These are phyloP conservation scores for Geotrichum ghanense DNA, from an alignment of 805 yeast species.

Conservation along the genomic window DNA sequence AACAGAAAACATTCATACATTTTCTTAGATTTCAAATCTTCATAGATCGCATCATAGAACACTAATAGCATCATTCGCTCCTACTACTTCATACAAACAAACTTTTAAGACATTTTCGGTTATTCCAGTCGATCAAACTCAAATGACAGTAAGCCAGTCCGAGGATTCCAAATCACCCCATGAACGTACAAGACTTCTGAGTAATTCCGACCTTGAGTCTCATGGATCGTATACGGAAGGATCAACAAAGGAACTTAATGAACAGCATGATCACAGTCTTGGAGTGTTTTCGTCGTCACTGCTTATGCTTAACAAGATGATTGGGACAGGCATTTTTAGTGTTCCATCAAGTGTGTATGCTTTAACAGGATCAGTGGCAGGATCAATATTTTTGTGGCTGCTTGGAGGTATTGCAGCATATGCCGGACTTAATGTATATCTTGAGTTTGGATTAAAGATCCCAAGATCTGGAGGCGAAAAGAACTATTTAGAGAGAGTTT, in stretches of 20 bases:
- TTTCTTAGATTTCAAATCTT: not conserved
- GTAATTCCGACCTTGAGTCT: not conserved
- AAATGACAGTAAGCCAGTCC: not conserved
- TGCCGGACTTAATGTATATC: constrained; percentile 42
- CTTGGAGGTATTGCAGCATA: constrained; percentile 52
- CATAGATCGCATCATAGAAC: too few relatives aligned
- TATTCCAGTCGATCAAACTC: not conserved
- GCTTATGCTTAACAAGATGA: constrained; percentile 53
- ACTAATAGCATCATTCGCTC: not conserved
- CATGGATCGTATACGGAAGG: not conserved
- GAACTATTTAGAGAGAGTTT: constrained; percentile 51
- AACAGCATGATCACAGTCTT: constrained; percentile 7
- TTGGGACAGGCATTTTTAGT: constrained; percentile 65
- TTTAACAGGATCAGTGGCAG: constrained; percentile 49
- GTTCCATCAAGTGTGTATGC: constrained; percentile 53
- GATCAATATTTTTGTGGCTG: constrained; percentile 44
- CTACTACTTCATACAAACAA: not conserved
- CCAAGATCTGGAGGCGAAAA: constrained; percentile 62
- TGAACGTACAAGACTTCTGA: not conserved
- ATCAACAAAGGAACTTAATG: not conserved
- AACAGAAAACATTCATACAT: not conserved
- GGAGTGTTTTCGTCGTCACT: constrained; percentile 27
- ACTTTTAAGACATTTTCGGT: not conserved
- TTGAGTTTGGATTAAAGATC: constrained; percentile 55
- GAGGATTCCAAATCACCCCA: not conserved